Evolutionary conservation across 257 asterid species (phyloP), one percentile per base, ranked within the genome.

Genomic region (Scutellaria barbata): DNA sequence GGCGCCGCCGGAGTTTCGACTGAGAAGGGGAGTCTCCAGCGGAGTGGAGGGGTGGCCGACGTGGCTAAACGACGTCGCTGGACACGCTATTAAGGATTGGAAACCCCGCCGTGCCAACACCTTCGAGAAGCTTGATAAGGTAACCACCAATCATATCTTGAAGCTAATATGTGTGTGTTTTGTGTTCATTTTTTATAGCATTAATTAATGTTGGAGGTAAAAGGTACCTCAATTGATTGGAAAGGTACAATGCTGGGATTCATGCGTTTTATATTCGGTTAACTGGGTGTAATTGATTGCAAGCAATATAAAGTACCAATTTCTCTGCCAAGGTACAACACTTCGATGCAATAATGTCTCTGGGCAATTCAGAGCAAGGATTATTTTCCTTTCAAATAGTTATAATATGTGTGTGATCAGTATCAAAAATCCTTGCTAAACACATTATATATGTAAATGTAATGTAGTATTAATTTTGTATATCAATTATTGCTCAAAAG

Each of bases 61-160:
- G 69, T 92, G 98, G 98, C 96, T 92, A 5, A 77, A 69, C 48
- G 87, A 83, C 7, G 92, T 87, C 30, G 96, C 92, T 11, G 97
- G 97, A n/a, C 85, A 92, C 66, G 98, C 86, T n/a, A 83, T 92
- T 45, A 78, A 80, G 77, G 89, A 87, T 68, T 92, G 97, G 98
- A 83, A 80, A 17, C 98, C 97, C 14, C 92, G 98, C 69, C 91
- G 97, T 5, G 98, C 98, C 54, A 88, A 83, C 79, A 79, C 95
- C 39, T 92, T 90, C 81, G 87, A 90, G 87, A 92, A 92, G 82
- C 88, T 90, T 40, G 93, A 87, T 41, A 92, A 92, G 97, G 96
- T 80, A 84, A 74, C 73, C 45, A 75, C 66, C 39, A 4, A 18
- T 35, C 59, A 10, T 58, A 22, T 76, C 17, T 53, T 3, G 8